phyloP scores from a whole-genome alignment of 2,329 filamentous ascomycete genomes.

The Alternaria sp. region DNA sequence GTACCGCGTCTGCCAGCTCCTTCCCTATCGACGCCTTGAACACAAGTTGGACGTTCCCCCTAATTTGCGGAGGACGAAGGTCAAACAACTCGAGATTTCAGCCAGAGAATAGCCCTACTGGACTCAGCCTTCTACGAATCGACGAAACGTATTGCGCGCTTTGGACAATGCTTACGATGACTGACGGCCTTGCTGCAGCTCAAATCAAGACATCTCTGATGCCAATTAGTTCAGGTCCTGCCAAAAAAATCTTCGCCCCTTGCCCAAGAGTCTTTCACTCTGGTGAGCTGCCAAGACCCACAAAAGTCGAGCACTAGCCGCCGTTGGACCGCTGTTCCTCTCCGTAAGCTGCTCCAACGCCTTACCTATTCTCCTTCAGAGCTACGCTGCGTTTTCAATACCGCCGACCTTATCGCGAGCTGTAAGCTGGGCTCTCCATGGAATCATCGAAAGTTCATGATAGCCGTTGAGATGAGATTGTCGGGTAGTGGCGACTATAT shows the following conservation, averaged over 20 bases:
- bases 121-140: slow-evolving; percentile 1
- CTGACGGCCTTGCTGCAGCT: neutral
- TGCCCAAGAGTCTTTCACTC: slow-evolving; percentile 6
- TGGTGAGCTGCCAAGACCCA: slow-evolving; percentile 5
- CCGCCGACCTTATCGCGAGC: neutral
- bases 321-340: slow-evolving; percentile 3
- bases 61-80: neutral
- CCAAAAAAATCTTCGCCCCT: neutral
- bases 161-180: neutral
- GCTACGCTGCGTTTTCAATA: neutral
- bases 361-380: neutral
- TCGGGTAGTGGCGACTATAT: slow-evolving; percentile 7
- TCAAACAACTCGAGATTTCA: neutral
- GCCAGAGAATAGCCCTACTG: neutral
- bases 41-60: neutral
- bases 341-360: neutral
- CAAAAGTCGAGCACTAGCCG: slow-evolving; percentile 2
- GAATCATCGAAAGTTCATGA: neutral
- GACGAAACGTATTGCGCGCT: neutral
- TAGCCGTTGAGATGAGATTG: slow-evolving; percentile 1
- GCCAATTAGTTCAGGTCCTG: neutral
- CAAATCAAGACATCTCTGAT: neutral
- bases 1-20: neutral
- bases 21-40: neutral
- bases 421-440: neutral